These are phyloP conservation scores for Rhynchosporium agropyri DNA, from an alignment of 2,329 filamentous ascomycete species.

Conservation along the genomic window DNA sequence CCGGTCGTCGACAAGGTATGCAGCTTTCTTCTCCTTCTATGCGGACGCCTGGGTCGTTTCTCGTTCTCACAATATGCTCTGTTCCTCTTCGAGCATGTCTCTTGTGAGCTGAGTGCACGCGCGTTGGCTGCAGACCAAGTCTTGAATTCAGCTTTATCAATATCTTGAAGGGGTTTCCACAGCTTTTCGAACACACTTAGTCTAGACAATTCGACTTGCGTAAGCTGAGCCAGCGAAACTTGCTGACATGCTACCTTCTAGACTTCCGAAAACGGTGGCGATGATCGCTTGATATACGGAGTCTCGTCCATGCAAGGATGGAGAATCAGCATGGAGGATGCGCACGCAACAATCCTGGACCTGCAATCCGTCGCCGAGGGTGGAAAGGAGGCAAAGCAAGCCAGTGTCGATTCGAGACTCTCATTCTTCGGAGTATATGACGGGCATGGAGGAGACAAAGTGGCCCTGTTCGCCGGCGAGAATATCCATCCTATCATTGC, in stretches of 20 bases:
- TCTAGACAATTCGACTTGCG: no score
- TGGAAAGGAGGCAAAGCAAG: constrained; percentile 54
- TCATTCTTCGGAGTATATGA: constrained; percentile 99
- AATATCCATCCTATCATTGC: constrained; percentile 92
- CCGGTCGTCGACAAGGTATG: constrained; percentile 98
- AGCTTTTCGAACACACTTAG: not conserved
- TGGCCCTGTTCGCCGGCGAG: constrained; percentile 89
- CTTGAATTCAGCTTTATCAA: not conserved
- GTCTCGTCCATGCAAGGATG: constrained; percentile 99
- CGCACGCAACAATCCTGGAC: constrained; percentile 88
- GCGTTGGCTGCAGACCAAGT: not conserved
- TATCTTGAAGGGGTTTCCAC: not conserved
- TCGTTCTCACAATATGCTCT: constrained; percentile 1
- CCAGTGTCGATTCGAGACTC: constrained; percentile 70
- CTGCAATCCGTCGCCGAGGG: constrained; percentile 61
- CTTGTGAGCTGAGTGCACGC: not conserved
- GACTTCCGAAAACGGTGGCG: constrained; percentile 82
- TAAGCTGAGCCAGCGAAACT: not conserved
- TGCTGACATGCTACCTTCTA: constrained; percentile 26
- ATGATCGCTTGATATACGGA: constrained; percentile 91
- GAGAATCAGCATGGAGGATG: constrained; percentile 99
- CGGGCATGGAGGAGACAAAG: constrained; percentile 95
- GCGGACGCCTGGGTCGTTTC: not conserved
- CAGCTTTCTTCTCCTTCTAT: constrained; percentile 26
- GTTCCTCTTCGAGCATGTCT: constrained; percentile 5